Evolutionary conservation across 768 basidiomycete genomes (phyloP).

Genomic region (Suillus subluteus): DNA sequence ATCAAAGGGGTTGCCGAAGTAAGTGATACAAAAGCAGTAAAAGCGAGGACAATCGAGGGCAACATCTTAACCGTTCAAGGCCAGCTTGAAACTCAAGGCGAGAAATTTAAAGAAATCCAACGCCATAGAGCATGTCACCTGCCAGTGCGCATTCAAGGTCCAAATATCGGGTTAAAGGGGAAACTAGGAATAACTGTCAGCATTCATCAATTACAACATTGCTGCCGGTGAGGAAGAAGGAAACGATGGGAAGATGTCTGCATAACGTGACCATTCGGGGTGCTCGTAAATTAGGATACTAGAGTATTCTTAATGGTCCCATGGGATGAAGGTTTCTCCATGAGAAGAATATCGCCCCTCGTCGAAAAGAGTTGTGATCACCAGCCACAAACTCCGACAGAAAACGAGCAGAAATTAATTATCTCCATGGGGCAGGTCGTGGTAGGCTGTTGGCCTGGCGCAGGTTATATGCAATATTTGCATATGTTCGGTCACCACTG

Average conservation of each 20-base stretch:
- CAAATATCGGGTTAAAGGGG: not conserved
- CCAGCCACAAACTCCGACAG: not conserved
- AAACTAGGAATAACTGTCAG: not conserved
- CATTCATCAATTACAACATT: not conserved
- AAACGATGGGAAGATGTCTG: conserved; percentile 7
- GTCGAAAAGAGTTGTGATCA: not conserved
- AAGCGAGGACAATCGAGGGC: not conserved
- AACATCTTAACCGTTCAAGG: not conserved
- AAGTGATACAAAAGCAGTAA: conserved; percentile 9
- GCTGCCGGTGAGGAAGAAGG: not conserved
- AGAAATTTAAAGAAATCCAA: not conserved
- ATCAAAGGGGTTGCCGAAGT: conserved; percentile 39
- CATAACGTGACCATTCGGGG: not conserved
- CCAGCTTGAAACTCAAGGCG: not conserved
- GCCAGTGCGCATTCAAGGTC: not conserved
- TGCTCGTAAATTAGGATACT: not conserved
- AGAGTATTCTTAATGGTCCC: not conserved
- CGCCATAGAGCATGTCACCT: not conserved
- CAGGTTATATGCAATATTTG: not conserved
- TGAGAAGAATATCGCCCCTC: not conserved
- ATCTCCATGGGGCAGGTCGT: not conserved
- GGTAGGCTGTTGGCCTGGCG: not conserved
- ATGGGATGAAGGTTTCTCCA: not conserved
- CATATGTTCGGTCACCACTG: too few relatives aligned
- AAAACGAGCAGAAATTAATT: not conserved